These are phyloP conservation scores for Colletotrichum ledebouriae DNA, from an alignment of 2,329 filamentous ascomycete genomes.

Conservation along the genomic window DNA sequence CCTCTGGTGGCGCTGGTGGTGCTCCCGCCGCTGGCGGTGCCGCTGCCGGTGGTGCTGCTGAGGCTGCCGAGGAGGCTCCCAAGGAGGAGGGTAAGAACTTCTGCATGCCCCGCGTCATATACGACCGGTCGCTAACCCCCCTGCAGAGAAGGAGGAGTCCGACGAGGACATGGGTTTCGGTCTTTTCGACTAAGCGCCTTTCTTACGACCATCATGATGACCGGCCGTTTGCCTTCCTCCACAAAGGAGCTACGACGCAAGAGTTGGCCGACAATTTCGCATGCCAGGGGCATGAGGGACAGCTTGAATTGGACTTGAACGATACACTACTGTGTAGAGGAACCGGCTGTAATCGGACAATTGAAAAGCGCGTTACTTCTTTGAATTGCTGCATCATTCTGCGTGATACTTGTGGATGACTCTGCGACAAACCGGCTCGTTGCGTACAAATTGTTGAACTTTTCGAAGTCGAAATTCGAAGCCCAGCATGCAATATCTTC, in stretches of 20 bases:
- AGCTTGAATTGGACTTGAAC: conserved; percentile 42
- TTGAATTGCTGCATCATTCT: conserved; percentile 17
- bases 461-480: too few relatives aligned
- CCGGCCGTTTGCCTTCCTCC: conserved; percentile 47
- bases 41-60: conserved; percentile 75
- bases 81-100: conserved; percentile 84
- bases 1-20: conserved; percentile 87
- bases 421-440: neutral
- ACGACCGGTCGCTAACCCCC: conserved; percentile 47
- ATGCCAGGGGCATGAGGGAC: conserved; percentile 49
- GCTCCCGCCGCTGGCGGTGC: conserved; percentile 75
- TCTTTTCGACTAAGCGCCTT: conserved; percentile 76
- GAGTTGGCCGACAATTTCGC: conserved; percentile 49
- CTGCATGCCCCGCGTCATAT: conserved; percentile 50
- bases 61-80: conserved; percentile 70
- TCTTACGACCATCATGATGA: conserved; percentile 49
- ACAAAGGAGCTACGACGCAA: conserved; percentile 51
- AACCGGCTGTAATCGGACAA: conserved; percentile 42
- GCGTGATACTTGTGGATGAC: neutral
- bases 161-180: conserved; percentile 67
- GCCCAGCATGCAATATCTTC: neutral
- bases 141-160: conserved; percentile 65
- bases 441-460: neutral
- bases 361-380: conserved; percentile 41
- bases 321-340: conserved; percentile 38